Conservation (phyloP, 495 filamentous ascomycete species). For the Penicillium ochrochloron region DNA sequence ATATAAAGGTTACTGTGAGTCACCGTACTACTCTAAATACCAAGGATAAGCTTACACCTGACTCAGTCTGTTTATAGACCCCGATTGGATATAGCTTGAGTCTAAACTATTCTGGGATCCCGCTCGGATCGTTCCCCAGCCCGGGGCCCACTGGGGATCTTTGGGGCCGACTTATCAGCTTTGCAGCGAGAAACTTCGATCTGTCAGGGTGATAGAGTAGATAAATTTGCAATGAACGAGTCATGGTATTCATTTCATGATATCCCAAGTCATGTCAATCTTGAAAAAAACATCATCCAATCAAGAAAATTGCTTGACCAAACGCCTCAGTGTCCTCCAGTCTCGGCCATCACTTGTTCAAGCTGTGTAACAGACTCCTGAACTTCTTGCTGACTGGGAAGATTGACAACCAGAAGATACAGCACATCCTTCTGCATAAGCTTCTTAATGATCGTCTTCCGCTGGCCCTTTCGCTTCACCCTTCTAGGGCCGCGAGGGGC, state of each 20-base stretch:
- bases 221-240: background rate
- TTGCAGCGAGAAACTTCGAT: background rate
- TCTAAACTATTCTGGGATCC: background rate
- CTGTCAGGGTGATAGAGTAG: background rate
- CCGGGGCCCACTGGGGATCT: background rate
- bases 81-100: background rate
- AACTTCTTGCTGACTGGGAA: slow-evolving; percentile 10
- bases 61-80: background rate
- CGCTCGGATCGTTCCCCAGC: background rate
- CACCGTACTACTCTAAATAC: background rate
- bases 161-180: background rate
- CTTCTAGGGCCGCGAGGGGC: slow-evolving; percentile 8
- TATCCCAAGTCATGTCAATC: background rate
- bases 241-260: background rate
- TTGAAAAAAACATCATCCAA: background rate
- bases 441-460: slow-evolving; percentile 17
- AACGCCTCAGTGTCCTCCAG: background rate
- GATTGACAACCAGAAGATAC: slow-evolving; percentile 17
- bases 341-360: slow-evolving; percentile 1
- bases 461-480: slow-evolving; percentile 10
- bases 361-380: slow-evolving; percentile 18
- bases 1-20: background rate
- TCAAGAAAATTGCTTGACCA: background rate
- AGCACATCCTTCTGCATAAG: slow-evolving; percentile 15
- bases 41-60: background rate